Evolutionary conservation across 352 stramenopile genomes (phyloP), one percentile per base, ranked within the genome.

Genomic region (Pythium sp.): DNA sequence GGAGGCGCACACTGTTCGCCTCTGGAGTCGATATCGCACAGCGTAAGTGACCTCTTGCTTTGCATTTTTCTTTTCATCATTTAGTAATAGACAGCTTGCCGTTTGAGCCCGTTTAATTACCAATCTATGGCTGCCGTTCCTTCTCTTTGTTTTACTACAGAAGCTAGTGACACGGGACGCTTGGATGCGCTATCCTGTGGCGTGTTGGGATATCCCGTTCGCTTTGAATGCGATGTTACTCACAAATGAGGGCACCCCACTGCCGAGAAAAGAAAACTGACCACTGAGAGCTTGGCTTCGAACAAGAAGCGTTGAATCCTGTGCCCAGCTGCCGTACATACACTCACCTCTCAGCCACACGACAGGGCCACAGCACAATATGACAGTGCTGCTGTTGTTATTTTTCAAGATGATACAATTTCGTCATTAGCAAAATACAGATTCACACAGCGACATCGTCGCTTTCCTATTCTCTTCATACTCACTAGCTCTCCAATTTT

Each of bases 51-150:
- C 0, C 43, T 51, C 18, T 22, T 51, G 43, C 43, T 22, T 22
- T 59, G 14, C 2, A 26, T 72, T 58, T 67, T 71, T 51, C n/a
- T 67, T 2, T 59, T 70, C n/a, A 6, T 26, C 24, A 14, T 14
- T 43, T 28, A 11, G 30, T 58, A 32, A 58, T 38, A 34, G 24
- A 36, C 5, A 22, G 12, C 43, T 51, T 51, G 43, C 7, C 11
- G 5, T 24, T 51, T 11, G 43, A n/a, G 43, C 43, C 24, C 43
- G 18, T 51, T 51, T 22, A 51, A 51, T 51, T 51, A 51, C 24
- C 43, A 6, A 22, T 51, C 18, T 22, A 0, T 51, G 15, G 6
- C 7, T 51, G 41, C 22, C 36, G 5, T 51, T 49, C 41, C 5
- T n/a, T 49, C 15, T 9, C 14, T 0, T 49, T 49, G 41, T 9